A percentile compares a stretch with the other conserved stretches of the same genome.
Conservation (phyloP, 2,329 filamentous ascomycete species). For the Phyllosticta citrichinensis region DNA sequence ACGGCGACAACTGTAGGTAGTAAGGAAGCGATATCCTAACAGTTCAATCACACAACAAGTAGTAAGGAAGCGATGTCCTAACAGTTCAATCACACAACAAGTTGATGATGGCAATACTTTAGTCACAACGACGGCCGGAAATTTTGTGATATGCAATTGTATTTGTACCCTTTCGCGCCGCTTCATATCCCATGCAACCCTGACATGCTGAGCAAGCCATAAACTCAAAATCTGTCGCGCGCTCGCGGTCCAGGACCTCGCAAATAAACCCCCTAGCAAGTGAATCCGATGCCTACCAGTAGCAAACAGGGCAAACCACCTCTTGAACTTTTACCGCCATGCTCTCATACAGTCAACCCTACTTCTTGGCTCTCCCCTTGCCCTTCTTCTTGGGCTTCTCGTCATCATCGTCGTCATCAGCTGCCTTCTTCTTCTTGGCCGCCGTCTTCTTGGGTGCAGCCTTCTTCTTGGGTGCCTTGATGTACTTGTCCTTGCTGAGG, state of each 20-base stretch:
- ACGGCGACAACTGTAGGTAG: too few species aligned
- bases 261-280: not conserved
- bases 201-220: not conserved
- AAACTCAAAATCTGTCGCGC: not conserved
- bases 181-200: not conserved
- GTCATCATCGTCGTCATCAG: not conserved
- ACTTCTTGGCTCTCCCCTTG: slow-evolving; percentile 7
- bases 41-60: too few species aligned
- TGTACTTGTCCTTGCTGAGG: slow-evolving; percentile 89
- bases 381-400: slow-evolving; percentile 4
- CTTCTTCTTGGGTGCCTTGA: slow-evolving; percentile 72
- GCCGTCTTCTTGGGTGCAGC: slow-evolving; percentile 32
- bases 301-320: not conserved
- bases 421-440: slow-evolving; percentile 16
- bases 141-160: not conserved
- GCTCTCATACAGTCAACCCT: not conserved
- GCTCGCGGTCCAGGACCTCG: not conserved
- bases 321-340: not conserved
- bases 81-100: too few species aligned
- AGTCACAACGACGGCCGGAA: too few species aligned
- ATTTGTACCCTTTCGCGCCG: not conserved
- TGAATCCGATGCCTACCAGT: not conserved
- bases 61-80: too few species aligned
- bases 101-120: too few species aligned
- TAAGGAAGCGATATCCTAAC: too few species aligned